Evolutionary conservation across 768 basidiomycete species (phyloP), one percentile per base, ranked within the genome.

Genomic region (Leccinum olivaceopallidum): DNA sequence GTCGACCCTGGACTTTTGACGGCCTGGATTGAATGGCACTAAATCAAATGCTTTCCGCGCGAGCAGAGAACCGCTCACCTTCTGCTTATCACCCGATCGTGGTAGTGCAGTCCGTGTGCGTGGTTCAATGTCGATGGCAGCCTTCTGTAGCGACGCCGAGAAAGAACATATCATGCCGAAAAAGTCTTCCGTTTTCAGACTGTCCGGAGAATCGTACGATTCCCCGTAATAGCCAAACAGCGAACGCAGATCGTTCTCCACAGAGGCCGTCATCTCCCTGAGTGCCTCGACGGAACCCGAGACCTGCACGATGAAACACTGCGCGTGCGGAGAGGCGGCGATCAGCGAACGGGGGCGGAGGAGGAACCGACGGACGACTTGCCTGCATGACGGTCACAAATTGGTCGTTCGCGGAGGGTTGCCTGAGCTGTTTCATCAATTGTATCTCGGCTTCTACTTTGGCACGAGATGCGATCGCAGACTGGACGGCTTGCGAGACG

Each of bases 151-250:
- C 1, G 84, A 84, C 0, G 84, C 83, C 1, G 88, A 89, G 73
- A 94, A 94, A 0, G 86, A 83, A n/a, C 83, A 78, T 51, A 94
- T 81, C 57, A 87, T 74, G 0, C 81, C 83, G 66, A 97, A 95
- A 69, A 97, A 86, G 62, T 91, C 89, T 70, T 95, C 95, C 0
- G 90, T 84, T 67, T 88, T 92, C 3, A 82, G 80, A 1, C 85
- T 78, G 16, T 92, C 85, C 0, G 84, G 78, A 0, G 83, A 77
- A 55, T 86, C 83, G 2, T 85, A 82, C 56, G 80, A 80, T 70
- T 96, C 93, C 6, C 94, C 94, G 68, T 88, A 96, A 76, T 90
- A 97, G 1, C 67, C 60, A 7, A 92, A 75, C 26, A 94, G 63
- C 4, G 80, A 79, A 22, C 76, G 76, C 5, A 95, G 73, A 58